Percentiles rank a stretch among this genome's conserved stretches.
phyloP scores from a whole-genome alignment of 1,284 basidiomycete genomes.

The Pseudozyma tsukubaensis region DNA sequence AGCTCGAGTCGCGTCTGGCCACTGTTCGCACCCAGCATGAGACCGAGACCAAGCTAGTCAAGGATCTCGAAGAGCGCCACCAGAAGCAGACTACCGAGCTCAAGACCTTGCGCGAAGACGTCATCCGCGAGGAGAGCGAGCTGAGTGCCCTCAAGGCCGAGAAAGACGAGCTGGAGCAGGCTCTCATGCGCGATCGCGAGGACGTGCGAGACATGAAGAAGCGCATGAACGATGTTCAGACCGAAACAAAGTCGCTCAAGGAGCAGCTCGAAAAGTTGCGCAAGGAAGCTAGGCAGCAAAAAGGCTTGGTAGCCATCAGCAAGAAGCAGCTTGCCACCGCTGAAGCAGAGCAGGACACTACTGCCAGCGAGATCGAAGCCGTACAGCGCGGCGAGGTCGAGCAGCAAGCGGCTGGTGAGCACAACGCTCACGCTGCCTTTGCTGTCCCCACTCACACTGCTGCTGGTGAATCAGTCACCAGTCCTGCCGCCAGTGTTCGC shows the following conservation, averaged over 20 bases:
- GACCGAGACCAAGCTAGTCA: constrained; percentile 81
- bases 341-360: constrained; percentile 80
- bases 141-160: constrained; percentile 88
- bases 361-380: constrained; percentile 74
- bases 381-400: constrained; percentile 71
- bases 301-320: constrained; percentile 90
- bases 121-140: constrained; percentile 92
- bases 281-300: constrained; percentile 95
- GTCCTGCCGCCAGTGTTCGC: constrained; percentile 72
- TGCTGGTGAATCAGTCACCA: constrained; percentile 37
- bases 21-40: constrained; percentile 79
- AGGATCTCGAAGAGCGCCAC: constrained; percentile 79
- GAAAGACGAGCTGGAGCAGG: constrained; percentile 90
- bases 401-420: constrained; percentile 69
- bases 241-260: constrained; percentile 80
- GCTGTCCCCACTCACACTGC: constrained; percentile 39
- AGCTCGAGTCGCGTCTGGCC: constrained; percentile 64
- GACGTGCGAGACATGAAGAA: constrained; percentile 87
- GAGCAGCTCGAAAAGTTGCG: constrained; percentile 85
- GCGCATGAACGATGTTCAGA: constrained; percentile 82
- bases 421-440: constrained; percentile 42
- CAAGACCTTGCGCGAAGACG: constrained; percentile 79
- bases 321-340: constrained; percentile 91
- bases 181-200: constrained; percentile 90
- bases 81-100: constrained; percentile 80